phyloP scores from a whole-genome alignment of 176 grass and related monocot species.

The Cenchrus purpureus region DNA sequence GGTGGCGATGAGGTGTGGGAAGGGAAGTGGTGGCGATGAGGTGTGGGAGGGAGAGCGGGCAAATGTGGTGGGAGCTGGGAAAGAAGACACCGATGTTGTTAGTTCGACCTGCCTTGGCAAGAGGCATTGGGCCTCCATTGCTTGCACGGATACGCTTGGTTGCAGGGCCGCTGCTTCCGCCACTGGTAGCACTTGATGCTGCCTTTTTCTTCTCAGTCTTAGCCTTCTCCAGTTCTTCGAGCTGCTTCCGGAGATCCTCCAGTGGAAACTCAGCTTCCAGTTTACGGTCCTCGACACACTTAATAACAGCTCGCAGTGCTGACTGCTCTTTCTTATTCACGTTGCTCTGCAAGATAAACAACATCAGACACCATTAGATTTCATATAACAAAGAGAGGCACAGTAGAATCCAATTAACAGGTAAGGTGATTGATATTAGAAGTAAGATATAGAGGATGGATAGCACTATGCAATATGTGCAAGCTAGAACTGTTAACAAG shows the following conservation, averaged over 20 bases:
- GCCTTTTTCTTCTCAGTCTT: slow-evolving; percentile 89
- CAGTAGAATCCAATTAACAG: background rate
- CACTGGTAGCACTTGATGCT: slow-evolving; percentile 56
- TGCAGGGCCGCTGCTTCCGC: slow-evolving; percentile 61
- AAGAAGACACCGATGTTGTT: slow-evolving; percentile 70
- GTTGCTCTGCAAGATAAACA: slow-evolving; percentile 64
- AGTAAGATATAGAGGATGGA: background rate
- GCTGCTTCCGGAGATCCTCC: slow-evolving; percentile 73
- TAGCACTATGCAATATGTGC: background rate
- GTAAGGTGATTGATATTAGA: background rate
- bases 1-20: slow-evolving; percentile 35
- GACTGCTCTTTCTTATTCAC: slow-evolving; percentile 78
- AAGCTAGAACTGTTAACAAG: background rate
- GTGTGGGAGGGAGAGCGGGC: slow-evolving; percentile 60
- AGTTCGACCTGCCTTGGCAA: slow-evolving; percentile 83
- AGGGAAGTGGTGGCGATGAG: slow-evolving; percentile 40
- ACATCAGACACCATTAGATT: slow-evolving; percentile 23
- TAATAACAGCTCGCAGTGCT: slow-evolving; percentile 76
- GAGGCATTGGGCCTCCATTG: slow-evolving; percentile 83
- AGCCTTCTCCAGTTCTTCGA: slow-evolving; percentile 85
- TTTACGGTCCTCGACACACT: slow-evolving; percentile 91
- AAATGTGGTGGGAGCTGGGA: slow-evolving; percentile 50
- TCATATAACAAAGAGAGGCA: background rate
- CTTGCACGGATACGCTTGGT: slow-evolving; percentile 77
- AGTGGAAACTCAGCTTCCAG: slow-evolving; percentile 80